These are phyloP conservation scores for Kwoniella botswanensis DNA, from an alignment of 768 basidiomycete genomes.

Conservation along the genomic window DNA sequence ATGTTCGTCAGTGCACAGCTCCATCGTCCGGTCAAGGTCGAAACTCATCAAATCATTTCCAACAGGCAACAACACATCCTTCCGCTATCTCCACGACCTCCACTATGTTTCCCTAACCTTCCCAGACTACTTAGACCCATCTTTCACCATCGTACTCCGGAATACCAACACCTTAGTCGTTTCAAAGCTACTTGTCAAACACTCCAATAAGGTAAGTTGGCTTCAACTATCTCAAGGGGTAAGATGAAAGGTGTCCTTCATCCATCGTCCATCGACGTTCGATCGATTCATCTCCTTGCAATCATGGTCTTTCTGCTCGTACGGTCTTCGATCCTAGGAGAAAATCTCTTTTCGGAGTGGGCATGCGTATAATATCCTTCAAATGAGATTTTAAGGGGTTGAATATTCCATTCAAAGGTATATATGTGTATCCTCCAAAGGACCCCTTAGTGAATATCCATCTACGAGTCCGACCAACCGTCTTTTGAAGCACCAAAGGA, in stretches of 20 bases:
- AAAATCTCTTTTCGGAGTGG: not conserved
- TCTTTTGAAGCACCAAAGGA: not conserved
- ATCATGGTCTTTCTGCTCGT: no score
- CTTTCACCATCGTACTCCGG: not conserved
- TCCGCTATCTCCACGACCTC: not conserved
- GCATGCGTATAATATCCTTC: not conserved
- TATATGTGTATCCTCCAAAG: not conserved
- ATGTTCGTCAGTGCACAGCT: not conserved
- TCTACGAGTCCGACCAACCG: no score
- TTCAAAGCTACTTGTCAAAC: slow-evolving; percentile 3
- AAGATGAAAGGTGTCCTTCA: not conserved
- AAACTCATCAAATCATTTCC: not conserved
- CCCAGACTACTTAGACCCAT: not conserved
- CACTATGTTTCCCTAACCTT: not conserved
- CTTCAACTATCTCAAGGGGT: not conserved
- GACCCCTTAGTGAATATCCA: not conserved
- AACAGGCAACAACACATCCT: not conserved
- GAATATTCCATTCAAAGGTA: not conserved
- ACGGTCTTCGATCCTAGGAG: not conserved
- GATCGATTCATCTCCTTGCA: no score
- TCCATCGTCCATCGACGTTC: not conserved
- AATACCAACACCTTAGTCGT: not conserved
- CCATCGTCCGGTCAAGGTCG: not conserved
- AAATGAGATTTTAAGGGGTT: not conserved
- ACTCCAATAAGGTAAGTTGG: not conserved